Conservation (phyloP, 2,329 filamentous ascomycete genomes). For the Diaporthe citri region DNA sequence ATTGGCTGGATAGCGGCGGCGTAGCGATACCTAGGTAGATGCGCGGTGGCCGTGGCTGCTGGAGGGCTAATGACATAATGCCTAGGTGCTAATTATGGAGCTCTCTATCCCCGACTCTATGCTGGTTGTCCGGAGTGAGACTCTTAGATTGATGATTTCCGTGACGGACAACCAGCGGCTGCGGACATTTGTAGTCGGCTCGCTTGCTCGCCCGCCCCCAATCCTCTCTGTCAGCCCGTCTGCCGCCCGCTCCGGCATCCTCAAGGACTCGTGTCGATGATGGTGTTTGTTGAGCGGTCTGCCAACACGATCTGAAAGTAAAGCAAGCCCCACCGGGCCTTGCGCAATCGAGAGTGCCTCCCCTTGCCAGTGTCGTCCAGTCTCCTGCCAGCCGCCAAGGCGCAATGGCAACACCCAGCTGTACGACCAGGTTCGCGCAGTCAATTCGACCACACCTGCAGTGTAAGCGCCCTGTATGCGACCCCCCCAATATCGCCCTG, state of each 20-base stretch:
- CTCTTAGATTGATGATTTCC: conserved; percentile 14
- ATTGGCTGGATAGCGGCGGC: conserved; percentile 38
- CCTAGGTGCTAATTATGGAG: conserved; percentile 31
- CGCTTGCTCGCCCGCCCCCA: conserved; percentile 1
- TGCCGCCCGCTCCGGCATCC: background rate
- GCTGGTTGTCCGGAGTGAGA: conserved; percentile 10
- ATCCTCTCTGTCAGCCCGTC: background rate
- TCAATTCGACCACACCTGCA: conserved; percentile 39
- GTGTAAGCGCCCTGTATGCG: conserved; percentile 37
- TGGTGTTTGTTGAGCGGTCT: conserved; percentile 19
- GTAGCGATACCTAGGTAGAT: conserved; percentile 12
- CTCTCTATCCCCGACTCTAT: conserved; percentile 1
- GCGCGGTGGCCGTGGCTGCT: background rate
- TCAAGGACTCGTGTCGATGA: conserved; percentile 16
- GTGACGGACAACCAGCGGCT: conserved; percentile 24
- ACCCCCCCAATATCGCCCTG: conserved; percentile 23
- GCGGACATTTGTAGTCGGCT: conserved; percentile 6
- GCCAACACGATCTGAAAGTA: conserved; percentile 18
- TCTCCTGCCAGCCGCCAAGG: conserved; percentile 8
- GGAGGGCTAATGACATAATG: conserved; percentile 39
- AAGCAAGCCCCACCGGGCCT: conserved; percentile 38
- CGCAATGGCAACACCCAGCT: conserved; percentile 39
- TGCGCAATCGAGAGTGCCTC: conserved; percentile 33
- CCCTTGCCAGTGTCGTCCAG: background rate
- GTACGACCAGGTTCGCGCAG: conserved; percentile 40